These are phyloP conservation scores for Fonsecaea nubica DNA, from an alignment of 2,329 filamentous ascomycete species.

Conservation along the genomic window DNA sequence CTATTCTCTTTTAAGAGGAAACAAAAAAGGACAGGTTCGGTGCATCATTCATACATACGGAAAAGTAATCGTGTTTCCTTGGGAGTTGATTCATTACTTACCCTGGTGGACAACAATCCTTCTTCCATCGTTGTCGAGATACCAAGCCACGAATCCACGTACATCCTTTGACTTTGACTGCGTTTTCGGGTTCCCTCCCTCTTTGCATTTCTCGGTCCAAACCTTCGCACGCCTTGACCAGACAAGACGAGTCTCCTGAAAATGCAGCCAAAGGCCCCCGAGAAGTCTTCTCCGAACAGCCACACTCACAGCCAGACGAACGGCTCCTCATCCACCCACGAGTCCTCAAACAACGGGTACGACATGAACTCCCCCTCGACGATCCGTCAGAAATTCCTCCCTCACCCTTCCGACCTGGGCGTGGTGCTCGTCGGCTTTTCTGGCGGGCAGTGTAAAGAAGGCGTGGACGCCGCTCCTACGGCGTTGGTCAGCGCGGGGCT, in stretches of 20 bases:
- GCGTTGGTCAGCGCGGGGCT: slow-evolving; percentile 89
- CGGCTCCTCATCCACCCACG: slow-evolving; percentile 17
- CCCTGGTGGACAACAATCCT: not conserved
- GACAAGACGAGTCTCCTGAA: not conserved
- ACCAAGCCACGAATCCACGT: slow-evolving; percentile 6
- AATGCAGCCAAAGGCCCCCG: slow-evolving; percentile 29
- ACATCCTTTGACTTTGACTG: slow-evolving; percentile 16
- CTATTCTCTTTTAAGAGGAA: slow-evolving; percentile 1
- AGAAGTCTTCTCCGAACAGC: slow-evolving; percentile 29
- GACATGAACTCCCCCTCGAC: slow-evolving; percentile 64
- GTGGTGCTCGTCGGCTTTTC: slow-evolving; percentile 96
- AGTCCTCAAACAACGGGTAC: slow-evolving; percentile 10
- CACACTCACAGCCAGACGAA: slow-evolving; percentile 29
- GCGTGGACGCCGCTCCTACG: slow-evolving; percentile 87
- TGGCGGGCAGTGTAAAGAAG: slow-evolving; percentile 90
- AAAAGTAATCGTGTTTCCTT: not conserved
- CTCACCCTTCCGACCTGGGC: slow-evolving; percentile 78
- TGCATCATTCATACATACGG: not conserved
- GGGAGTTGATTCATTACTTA: not conserved
- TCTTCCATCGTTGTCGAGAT: not conserved
- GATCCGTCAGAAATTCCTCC: slow-evolving; percentile 76
- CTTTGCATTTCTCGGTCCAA: not conserved
- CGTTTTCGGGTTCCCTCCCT: slow-evolving; percentile 11
- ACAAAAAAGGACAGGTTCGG: not conserved
- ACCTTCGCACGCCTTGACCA: not conserved